Evolutionary conservation across 2,329 filamentous ascomycete genomes (phyloP), one percentile per base, ranked within the genome.

Genomic region (Aspergillus sp.): DNA sequence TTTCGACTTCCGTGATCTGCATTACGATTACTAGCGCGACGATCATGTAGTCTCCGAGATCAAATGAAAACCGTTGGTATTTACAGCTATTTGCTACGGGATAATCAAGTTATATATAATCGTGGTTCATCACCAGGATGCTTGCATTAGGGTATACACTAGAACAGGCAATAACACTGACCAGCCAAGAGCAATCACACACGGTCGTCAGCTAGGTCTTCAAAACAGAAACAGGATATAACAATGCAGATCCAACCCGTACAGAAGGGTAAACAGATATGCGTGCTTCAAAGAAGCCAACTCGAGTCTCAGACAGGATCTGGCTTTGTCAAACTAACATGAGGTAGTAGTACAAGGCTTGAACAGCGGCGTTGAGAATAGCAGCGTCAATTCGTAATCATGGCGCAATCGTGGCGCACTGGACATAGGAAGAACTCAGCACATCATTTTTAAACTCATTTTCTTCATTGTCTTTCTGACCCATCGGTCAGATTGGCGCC

Each of bases 331-430:
- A 50, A 53, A 61, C 49, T 32, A 58, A 54, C 43, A 53, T 42
- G 43, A 56, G 47, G 55, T 64, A 66, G 44, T 58, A 65, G 57
- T 67, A 67, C 65, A 66, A 58, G 41, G 43, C 45, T 55, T 43
- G 48, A 52, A 57, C 53, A 54, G 53, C 57, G 48, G 58, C 55
- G 52, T 56, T 26, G 55, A 58, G 49, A 59, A 64, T 41, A 58
- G 60, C 57, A 61, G 42, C 60, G 43, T 61, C 56, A 62, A 58
- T 57, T 66, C 59, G 45, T 68, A 60, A 65, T 64, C 64, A 62
- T 66, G 49, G 57, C 58, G 57, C 60, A 55, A 65, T 64, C 64
- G 63, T 66, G 48, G 57, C 57, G 57, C 60, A 53, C 57, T 50
- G 48, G 60, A 57, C 58, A 52, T 59, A 55, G 52, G 48, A 47